These are phyloP conservation scores for Aspergillus affinis DNA, from an alignment of 495 filamentous ascomycete species.

Conservation along the genomic window DNA sequence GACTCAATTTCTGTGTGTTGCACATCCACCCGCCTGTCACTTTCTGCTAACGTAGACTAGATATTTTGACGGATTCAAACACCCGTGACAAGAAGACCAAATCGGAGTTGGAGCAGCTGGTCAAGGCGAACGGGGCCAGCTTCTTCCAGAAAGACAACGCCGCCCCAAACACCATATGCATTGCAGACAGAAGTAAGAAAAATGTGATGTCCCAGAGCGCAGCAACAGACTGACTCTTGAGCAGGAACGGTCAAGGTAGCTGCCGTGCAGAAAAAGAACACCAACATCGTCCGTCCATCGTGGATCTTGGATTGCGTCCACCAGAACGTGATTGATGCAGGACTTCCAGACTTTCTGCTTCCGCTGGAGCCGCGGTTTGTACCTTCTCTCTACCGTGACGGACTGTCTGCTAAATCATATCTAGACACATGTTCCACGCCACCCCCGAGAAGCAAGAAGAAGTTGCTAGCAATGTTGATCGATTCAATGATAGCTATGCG, in stretches of 20 bases:
- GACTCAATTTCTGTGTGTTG: constrained; percentile 72
- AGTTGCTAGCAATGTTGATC: constrained; percentile 60
- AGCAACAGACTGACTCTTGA: constrained; percentile 15
- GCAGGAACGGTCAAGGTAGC: constrained; percentile 78
- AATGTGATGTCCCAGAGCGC: not conserved
- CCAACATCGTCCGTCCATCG: constrained; percentile 71
- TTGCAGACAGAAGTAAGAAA: constrained; percentile 71
- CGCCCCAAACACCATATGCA: constrained; percentile 58
- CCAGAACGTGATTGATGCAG: constrained; percentile 62
- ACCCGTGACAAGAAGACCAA: constrained; percentile 69
- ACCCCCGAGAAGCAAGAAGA: constrained; percentile 43
- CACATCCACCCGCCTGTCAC: not conserved
- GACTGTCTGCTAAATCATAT: not conserved
- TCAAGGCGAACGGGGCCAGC: constrained; percentile 85
- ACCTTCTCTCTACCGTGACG: not conserved
- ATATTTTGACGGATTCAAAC: constrained; percentile 61
- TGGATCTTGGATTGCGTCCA: constrained; percentile 85
- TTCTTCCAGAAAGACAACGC: constrained; percentile 72
- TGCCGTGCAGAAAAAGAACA: constrained; percentile 67
- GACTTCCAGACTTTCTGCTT: constrained; percentile 55
- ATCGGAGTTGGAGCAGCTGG: constrained; percentile 75
- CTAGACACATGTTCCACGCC: constrained; percentile 58
- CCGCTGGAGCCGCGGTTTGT: constrained; percentile 68
- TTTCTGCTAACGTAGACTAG: constrained; percentile 30
- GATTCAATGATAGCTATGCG: constrained; percentile 80